These are phyloP conservation scores for Cryptococcus sp. DNA, from an alignment of 1,284 basidiomycete species.

Conservation along the genomic window DNA sequence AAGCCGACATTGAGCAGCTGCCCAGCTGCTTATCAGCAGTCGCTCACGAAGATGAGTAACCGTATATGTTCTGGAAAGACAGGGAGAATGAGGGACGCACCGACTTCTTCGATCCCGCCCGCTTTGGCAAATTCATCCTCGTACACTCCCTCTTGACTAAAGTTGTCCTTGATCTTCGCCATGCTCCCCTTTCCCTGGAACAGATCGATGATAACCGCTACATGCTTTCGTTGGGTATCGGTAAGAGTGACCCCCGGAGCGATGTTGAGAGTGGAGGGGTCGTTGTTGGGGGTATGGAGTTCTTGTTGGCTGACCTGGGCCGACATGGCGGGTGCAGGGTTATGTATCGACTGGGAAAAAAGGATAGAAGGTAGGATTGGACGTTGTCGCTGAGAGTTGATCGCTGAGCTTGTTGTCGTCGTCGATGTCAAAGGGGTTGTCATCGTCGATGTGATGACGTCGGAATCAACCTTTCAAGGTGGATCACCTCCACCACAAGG, in stretches of 20 bases:
- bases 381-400: no score
- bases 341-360: background rate
- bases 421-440: slow-evolving; percentile 1
- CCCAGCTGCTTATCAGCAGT: slow-evolving; percentile 22
- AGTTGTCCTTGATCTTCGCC: slow-evolving; percentile 28
- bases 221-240: slow-evolving; percentile 24
- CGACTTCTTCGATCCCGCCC: slow-evolving; percentile 30
- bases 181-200: slow-evolving; percentile 38
- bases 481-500: slow-evolving; percentile 16
- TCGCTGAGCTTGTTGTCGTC: no score
- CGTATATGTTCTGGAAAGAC: background rate
- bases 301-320: slow-evolving; percentile 5
- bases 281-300: slow-evolving; percentile 8
- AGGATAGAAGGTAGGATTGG: slow-evolving; percentile 1
- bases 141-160: slow-evolving; percentile 32
- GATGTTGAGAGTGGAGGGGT: slow-evolving; percentile 12
- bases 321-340: background rate
- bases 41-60: no score
- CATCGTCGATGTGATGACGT: background rate
- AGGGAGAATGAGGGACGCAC: slow-evolving; percentile 13
- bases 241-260: slow-evolving; percentile 17
- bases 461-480: no score
- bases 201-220: slow-evolving; percentile 33
- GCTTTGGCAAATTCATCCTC: slow-evolving; percentile 37
- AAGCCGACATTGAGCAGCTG: slow-evolving; percentile 33